Percentiles rank a stretch among this genome's conserved stretches.
phyloP scores from a whole-genome alignment of 2,329 filamentous ascomycete genomes.

The Ascosphaera acerosa region DNA sequence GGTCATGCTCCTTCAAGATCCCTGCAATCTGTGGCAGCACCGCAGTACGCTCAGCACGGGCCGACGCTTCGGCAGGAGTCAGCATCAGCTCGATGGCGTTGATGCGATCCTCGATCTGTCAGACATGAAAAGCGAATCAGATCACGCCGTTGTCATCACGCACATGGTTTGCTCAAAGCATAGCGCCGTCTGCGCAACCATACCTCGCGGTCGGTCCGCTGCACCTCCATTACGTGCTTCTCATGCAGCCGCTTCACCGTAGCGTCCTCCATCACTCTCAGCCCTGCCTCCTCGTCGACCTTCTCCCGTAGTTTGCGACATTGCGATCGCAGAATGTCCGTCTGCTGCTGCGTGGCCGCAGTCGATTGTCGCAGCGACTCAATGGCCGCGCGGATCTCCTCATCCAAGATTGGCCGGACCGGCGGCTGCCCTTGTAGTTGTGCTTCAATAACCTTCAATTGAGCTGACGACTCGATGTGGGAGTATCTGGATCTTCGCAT shows the following conservation, averaged over 20 bases:
- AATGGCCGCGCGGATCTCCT: slow-evolving; percentile 15
- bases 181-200: not conserved
- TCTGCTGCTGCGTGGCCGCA: slow-evolving; percentile 12
- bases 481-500: slow-evolving; percentile 11
- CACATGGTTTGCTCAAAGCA: too few species aligned
- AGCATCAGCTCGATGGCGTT: slow-evolving; percentile 12
- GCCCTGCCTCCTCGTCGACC: slow-evolving; percentile 7
- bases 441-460: slow-evolving; percentile 9
- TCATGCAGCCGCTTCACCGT: slow-evolving; percentile 11
- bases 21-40: slow-evolving; percentile 12
- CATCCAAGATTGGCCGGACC: slow-evolving; percentile 16
- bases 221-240: slow-evolving; percentile 14
- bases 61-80: slow-evolving; percentile 11
- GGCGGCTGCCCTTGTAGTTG: slow-evolving; percentile 6
- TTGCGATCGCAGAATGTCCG: slow-evolving; percentile 11
- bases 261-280: slow-evolving; percentile 8
- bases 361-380: slow-evolving; percentile 15
- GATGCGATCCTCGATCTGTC: slow-evolving; percentile 14
- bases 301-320: slow-evolving; percentile 11
- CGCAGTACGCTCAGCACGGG: slow-evolving; percentile 11
- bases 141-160: too few species aligned
- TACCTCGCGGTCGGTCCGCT: slow-evolving; percentile 13
- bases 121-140: slow-evolving; percentile 5
- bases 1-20: slow-evolving; percentile 16
- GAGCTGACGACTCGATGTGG: slow-evolving; percentile 12